Conservation (phyloP, 441 rosid genomes). For the Gossypium gossypioides region DNA sequence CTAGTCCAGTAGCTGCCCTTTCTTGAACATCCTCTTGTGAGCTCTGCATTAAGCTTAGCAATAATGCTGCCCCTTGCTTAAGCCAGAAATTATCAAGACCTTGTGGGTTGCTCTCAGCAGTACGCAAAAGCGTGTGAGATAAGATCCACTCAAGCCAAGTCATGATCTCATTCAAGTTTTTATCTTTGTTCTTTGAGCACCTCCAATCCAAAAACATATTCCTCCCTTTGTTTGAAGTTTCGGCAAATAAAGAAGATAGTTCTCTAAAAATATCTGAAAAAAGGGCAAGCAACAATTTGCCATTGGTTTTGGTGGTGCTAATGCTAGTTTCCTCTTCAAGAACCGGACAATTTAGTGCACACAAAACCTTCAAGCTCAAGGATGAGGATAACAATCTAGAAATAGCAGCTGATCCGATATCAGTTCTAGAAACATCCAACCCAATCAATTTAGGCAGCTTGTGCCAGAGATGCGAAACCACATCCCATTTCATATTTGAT, state of each 20-base stretch:
- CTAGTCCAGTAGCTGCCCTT: slow-evolving; percentile 87
- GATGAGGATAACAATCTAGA: slow-evolving; percentile 65
- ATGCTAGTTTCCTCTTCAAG: slow-evolving; percentile 57
- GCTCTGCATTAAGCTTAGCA: slow-evolving; percentile 81
- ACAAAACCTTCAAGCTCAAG: slow-evolving; percentile 68
- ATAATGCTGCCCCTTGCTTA: slow-evolving; percentile 74
- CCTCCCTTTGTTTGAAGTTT: slow-evolving; percentile 41
- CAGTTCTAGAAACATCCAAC: slow-evolving; percentile 95
- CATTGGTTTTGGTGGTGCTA: slow-evolving; percentile 39
- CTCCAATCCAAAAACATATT: slow-evolving; percentile 61
- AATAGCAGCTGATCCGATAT: slow-evolving; percentile 53
- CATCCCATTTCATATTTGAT: slow-evolving; percentile 71
- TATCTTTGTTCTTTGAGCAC: slow-evolving; percentile 36
- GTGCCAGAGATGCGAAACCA: slow-evolving; percentile 61
- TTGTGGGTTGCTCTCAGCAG: slow-evolving; percentile 78
- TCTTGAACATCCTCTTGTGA: slow-evolving; percentile 93
- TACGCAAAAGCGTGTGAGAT: slow-evolving; percentile 74
- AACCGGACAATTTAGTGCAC: slow-evolving; percentile 67
- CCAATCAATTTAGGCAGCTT: slow-evolving; percentile 65
- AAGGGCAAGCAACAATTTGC: slow-evolving; percentile 49
- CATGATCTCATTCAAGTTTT: slow-evolving; percentile 53
- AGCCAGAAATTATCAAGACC: slow-evolving; percentile 85
- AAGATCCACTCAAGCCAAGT: slow-evolving; percentile 85
- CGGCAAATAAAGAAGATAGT: slow-evolving; percentile 58
- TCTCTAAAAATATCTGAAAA: slow-evolving; percentile 58